phyloP scores from a whole-genome alignment of 164 flowering plant genomes.

The Tetracentron sinense region DNA sequence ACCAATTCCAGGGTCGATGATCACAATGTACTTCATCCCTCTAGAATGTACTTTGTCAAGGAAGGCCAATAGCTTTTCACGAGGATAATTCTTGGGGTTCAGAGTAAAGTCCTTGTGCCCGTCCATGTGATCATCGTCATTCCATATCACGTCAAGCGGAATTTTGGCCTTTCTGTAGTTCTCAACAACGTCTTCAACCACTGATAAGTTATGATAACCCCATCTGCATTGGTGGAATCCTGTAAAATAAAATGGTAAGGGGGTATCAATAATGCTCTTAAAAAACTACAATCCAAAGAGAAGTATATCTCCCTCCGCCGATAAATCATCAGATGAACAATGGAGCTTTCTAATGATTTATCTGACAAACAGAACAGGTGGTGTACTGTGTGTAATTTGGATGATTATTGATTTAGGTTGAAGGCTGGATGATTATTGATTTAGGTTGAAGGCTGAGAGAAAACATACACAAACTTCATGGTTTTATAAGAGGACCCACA shows the following conservation, averaged over 20 bases:
- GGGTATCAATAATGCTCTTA: too few species aligned
- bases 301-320: too few species aligned
- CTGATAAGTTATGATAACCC: constrained; percentile 74
- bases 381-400: too few species aligned
- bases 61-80: constrained; percentile 43
- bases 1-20: constrained; percentile 91
- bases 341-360: too few species aligned
- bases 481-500: too few species aligned
- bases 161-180: constrained; percentile 59
- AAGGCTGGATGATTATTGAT: too few species aligned
- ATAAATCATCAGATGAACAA: too few species aligned
- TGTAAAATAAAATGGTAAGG: constrained; percentile 23
- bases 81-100: constrained; percentile 70
- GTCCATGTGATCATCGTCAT: constrained; percentile 87
- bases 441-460: too few species aligned
- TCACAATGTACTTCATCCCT: constrained; percentile 65
- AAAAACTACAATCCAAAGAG: too few species aligned
- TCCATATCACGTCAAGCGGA: constrained; percentile 94
- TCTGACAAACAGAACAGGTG: too few species aligned
- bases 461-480: too few species aligned
- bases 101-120: constrained; percentile 67
- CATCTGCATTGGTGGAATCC: constrained; percentile 85
- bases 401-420: too few species aligned
- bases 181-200: constrained; percentile 66
- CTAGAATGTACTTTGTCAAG: constrained; percentile 50